phyloP scores from a whole-genome alignment of 1,284 basidiomycete species.

The Apiotrichum akiyoshidainum region DNA sequence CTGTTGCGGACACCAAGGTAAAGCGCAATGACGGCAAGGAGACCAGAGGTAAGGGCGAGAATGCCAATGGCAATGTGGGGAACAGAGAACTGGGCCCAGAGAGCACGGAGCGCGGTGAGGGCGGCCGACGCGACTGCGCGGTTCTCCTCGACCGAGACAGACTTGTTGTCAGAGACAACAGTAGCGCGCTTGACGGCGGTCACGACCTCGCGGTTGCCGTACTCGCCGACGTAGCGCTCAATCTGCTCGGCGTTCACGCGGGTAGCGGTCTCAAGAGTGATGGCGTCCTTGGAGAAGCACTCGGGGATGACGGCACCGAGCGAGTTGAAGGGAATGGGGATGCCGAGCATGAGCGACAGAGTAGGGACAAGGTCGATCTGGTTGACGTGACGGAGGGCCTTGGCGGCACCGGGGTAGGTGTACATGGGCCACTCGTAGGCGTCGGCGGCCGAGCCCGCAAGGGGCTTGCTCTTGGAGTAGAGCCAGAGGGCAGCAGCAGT shows the following conservation, averaged over 20 bases:
- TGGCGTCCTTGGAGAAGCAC: constrained; percentile 59
- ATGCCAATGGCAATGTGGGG: constrained; percentile 67
- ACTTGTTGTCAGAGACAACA: not conserved
- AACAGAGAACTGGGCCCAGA: constrained; percentile 94
- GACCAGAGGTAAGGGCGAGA: constrained; percentile 47
- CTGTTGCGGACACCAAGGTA: constrained; percentile 47
- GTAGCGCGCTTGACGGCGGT: constrained; percentile 1
- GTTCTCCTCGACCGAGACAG: constrained; percentile 19
- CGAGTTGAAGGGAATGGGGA: constrained; percentile 94
- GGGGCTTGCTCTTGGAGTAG: constrained; percentile 61
- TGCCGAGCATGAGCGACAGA: constrained; percentile 81
- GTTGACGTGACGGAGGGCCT: constrained; percentile 67
- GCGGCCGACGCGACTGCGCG: constrained; percentile 61
- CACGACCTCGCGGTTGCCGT: constrained; percentile 71
- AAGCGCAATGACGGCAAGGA: constrained; percentile 42
- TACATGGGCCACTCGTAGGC: constrained; percentile 52
- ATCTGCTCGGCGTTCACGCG: constrained; percentile 75
- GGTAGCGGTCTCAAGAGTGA: constrained; percentile 61
- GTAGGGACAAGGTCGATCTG: constrained; percentile 95
- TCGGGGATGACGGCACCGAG: constrained; percentile 90
- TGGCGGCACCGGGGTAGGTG: constrained; percentile 62
- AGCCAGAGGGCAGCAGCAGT: constrained; percentile 86
- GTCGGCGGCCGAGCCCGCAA: constrained; percentile 47
- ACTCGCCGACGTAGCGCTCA: constrained; percentile 69
- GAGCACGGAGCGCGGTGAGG: constrained; percentile 67